Conservation (phyloP, 306 rosid genomes). For the Dryas drummondii region DNA sequence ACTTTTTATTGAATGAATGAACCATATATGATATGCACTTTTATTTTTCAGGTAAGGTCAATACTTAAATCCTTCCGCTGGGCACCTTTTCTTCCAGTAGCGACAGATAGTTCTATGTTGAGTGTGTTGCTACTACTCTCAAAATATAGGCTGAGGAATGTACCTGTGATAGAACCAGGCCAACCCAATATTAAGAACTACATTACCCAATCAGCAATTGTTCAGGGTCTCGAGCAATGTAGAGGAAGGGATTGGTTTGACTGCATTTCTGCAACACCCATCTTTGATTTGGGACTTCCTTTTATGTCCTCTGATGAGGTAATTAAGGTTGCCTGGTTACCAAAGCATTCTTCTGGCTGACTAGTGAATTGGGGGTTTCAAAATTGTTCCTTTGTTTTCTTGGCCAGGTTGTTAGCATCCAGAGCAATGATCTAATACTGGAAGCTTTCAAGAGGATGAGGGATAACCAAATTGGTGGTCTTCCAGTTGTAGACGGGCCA, state of each 20-base stretch:
- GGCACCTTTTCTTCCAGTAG: constrained; percentile 84
- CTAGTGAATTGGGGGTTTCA: constrained; percentile 18
- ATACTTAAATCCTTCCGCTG: constrained; percentile 67
- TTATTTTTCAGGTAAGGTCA: constrained; percentile 62
- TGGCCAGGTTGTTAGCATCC: constrained; percentile 61
- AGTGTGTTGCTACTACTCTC: constrained; percentile 82
- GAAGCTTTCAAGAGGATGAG: constrained; percentile 93
- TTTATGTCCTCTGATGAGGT: constrained; percentile 70
- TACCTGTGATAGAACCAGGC: constrained; percentile 81
- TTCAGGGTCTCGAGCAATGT: constrained; percentile 81
- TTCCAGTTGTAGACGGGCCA: constrained; percentile 75
- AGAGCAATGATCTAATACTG: constrained; percentile 59
- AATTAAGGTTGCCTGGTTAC: constrained; percentile 1
- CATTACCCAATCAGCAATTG: constrained; percentile 89
- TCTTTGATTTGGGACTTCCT: constrained; percentile 83
- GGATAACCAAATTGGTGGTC: constrained; percentile 76
- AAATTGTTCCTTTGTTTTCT: constrained; percentile 16
- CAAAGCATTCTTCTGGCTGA: constrained; percentile 7
- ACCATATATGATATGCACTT: neutral
- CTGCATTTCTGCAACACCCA: constrained; percentile 55
- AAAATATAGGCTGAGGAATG: constrained; percentile 85
- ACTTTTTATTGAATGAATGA: neutral
- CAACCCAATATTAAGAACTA: constrained; percentile 64
- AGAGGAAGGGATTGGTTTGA: constrained; percentile 91
- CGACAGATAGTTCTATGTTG: constrained; percentile 67